Conservation (phyloP, 2,329 filamentous ascomycete species). For the Colletotrichum horii region DNA sequence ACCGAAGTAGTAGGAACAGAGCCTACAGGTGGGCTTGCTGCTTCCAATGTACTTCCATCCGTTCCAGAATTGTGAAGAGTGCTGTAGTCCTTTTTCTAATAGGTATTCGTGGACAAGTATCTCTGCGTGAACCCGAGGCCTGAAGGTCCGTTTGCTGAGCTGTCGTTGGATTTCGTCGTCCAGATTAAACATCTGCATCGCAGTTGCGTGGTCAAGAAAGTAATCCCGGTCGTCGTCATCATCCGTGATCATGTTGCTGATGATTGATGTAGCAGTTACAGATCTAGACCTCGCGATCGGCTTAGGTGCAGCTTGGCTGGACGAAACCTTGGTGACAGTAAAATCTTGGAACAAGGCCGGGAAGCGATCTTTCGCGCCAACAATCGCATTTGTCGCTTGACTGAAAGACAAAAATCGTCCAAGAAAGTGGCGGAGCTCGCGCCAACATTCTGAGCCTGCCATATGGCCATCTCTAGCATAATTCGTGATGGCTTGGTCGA, state of each 20-base stretch:
- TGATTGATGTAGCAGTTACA: constrained; percentile 23
- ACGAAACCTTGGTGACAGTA: constrained; percentile 29
- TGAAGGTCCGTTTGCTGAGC: constrained; percentile 20
- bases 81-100: neutral
- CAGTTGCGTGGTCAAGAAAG: constrained; percentile 1
- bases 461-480: constrained; percentile 12
- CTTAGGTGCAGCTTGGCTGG: constrained; percentile 24
- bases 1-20: constrained; percentile 43
- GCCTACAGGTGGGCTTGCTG: constrained; percentile 44
- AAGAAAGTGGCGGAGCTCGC: constrained; percentile 32
- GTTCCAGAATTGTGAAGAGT: constrained; percentile 28
- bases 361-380: constrained; percentile 27
- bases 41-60: constrained; percentile 41
- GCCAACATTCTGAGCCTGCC: constrained; percentile 26
- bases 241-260: constrained; percentile 25
- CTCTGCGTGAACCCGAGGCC: constrained; percentile 40
- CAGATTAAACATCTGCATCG: constrained; percentile 28
- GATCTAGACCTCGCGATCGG: constrained; percentile 21
- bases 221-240: neutral
- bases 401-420: constrained; percentile 30
- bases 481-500: neutral
- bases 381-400: constrained; percentile 18
- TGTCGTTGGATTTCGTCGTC: constrained; percentile 26
- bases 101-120: constrained; percentile 32
- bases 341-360: constrained; percentile 35